Conservation (phyloP, 805 yeast genomes). For the Saccharomycopsis guyanensis region DNA sequence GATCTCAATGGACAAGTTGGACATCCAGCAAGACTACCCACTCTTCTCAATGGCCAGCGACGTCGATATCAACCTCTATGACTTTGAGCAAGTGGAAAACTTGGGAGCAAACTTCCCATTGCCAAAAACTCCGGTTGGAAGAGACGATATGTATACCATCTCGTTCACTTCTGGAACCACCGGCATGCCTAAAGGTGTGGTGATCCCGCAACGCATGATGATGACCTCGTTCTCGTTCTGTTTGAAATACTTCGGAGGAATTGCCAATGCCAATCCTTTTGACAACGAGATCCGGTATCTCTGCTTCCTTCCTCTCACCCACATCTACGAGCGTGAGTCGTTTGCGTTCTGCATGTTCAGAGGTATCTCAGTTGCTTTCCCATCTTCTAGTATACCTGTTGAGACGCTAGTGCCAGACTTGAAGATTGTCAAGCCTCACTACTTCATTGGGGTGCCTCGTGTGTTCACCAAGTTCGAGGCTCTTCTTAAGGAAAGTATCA, state of each 20-base stretch:
- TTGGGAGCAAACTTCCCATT: slow-evolving; percentile 32
- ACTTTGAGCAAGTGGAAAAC: slow-evolving; percentile 26
- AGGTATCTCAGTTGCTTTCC: slow-evolving; percentile 38
- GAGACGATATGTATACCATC: slow-evolving; percentile 49
- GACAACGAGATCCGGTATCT: slow-evolving; percentile 34
- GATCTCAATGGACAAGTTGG: slow-evolving; percentile 40
- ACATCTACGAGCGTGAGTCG: slow-evolving; percentile 41
- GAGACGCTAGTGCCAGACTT: slow-evolving; percentile 43
- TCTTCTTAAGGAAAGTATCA: slow-evolving; percentile 35
- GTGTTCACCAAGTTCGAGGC: slow-evolving; percentile 46
- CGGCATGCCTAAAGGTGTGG: slow-evolving; percentile 69
- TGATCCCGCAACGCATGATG: slow-evolving; percentile 38
- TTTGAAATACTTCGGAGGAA: slow-evolving; percentile 16
- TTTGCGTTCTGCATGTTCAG: slow-evolving; percentile 28
- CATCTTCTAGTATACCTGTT: slow-evolving; percentile 36
- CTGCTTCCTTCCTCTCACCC: slow-evolving; percentile 46
- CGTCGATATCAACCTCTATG: slow-evolving; percentile 24
- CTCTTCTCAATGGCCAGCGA: slow-evolving; percentile 24
- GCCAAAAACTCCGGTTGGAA: slow-evolving; percentile 38
- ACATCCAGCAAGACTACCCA: slow-evolving; percentile 24
- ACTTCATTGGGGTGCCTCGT: slow-evolving; percentile 46
- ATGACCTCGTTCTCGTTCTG: slow-evolving; percentile 32
- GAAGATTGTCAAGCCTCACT: slow-evolving; percentile 37
- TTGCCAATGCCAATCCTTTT: slow-evolving; percentile 29
- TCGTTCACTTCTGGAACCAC: slow-evolving; percentile 75